A percentile compares a stretch with the other conserved stretches of the same genome.
phyloP scores from a whole-genome alignment of 257 asterid genomes.

The Coffea eugenioides region DNA sequence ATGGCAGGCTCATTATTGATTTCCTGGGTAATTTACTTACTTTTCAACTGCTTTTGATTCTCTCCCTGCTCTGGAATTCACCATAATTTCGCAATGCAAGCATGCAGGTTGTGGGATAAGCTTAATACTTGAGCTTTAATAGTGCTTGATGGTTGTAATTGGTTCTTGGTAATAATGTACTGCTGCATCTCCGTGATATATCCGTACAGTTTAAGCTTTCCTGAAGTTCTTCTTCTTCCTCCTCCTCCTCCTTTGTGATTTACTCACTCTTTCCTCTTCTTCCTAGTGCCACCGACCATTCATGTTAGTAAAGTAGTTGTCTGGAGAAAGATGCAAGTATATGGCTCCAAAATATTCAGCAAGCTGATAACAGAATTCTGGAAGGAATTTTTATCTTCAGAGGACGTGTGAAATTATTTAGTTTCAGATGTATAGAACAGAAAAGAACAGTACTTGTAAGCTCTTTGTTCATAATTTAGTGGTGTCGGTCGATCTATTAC shows the following conservation, averaged over 20 bases:
- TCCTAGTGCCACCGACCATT: background rate
- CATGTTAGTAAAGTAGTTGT: background rate
- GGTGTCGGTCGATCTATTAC: slow-evolving; percentile 2
- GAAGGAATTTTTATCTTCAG: background rate
- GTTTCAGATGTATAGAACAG: background rate
- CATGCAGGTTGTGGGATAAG: background rate
- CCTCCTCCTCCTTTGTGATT: too few species aligned
- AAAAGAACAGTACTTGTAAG: background rate
- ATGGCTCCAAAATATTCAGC: background rate
- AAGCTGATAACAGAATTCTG: background rate
- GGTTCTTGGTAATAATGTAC: background rate
- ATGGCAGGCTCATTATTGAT: slow-evolving; percentile 75
- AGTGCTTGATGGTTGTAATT: background rate
- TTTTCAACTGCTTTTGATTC: background rate
- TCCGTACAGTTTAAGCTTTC: background rate
- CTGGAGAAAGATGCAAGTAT: too few species aligned
- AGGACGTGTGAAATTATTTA: background rate
- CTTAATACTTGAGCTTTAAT: background rate
- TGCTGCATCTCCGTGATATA: background rate
- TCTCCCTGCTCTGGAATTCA: background rate
- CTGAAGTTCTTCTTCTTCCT: too few species aligned
- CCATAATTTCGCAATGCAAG: background rate
- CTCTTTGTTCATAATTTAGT: background rate
- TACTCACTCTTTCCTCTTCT: too few species aligned
- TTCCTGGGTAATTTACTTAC: slow-evolving; percentile 52